Conservation (phyloP, 2,329 filamentous ascomycete species). For the Tolypocladium amazonense region DNA sequence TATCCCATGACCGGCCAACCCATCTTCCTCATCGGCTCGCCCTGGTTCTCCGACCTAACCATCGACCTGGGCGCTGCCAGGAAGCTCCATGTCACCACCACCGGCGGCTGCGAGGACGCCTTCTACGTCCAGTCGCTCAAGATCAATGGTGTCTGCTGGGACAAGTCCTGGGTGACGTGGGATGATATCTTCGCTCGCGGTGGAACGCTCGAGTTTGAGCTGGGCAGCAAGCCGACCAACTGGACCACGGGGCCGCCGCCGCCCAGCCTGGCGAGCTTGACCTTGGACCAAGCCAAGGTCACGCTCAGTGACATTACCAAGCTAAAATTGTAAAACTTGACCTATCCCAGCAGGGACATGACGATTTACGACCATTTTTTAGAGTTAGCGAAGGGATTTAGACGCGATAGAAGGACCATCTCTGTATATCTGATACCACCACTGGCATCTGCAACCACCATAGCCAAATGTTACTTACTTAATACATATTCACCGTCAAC, state of each 20-base stretch:
- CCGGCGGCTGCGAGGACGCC: conserved; percentile 34
- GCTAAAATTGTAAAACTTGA: neutral
- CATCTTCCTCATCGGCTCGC: conserved; percentile 54
- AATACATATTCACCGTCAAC: conserved; percentile 7
- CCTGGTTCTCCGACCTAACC: conserved; percentile 50
- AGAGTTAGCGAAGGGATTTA: neutral
- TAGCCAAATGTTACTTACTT: neutral
- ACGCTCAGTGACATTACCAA: conserved; percentile 2
- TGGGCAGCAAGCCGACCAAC: conserved; percentile 39
- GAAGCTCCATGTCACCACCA: conserved; percentile 41
- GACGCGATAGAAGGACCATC: neutral
- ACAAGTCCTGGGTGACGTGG: conserved; percentile 55
- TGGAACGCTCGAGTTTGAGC: conserved; percentile 51
- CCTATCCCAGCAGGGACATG: neutral
- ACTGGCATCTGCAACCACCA: neutral
- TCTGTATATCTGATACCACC: neutral
- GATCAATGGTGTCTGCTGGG: conserved; percentile 54
- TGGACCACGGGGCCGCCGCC: conserved; percentile 52
- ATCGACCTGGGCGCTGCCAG: conserved; percentile 47
- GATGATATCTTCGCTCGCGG: conserved; percentile 54
- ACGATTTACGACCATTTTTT: neutral
- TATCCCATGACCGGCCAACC: conserved; percentile 60
- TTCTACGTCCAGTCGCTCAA: conserved; percentile 56
- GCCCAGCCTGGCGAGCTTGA: conserved; percentile 43
- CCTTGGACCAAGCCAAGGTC: conserved; percentile 3